Percentiles rank a stretch among this genome's conserved stretches.
These are phyloP conservation scores for Lupinus albus DNA, from an alignment of 306 rosid genomes.

Conservation along the genomic window DNA sequence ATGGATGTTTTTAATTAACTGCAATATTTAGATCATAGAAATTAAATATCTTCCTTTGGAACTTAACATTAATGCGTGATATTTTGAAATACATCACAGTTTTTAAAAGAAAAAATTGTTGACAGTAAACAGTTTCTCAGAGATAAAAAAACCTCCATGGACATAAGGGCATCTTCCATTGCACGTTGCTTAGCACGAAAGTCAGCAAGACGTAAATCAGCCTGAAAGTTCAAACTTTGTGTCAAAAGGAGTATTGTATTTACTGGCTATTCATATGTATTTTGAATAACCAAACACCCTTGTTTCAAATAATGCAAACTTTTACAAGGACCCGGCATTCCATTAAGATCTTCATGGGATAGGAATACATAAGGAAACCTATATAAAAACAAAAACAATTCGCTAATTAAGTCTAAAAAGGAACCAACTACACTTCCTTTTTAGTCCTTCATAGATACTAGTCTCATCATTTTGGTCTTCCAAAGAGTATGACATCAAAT, in stretches of 20 bases:
- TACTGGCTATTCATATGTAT: background rate
- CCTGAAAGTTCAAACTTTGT: constrained; percentile 57
- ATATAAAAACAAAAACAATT: constrained; percentile 14
- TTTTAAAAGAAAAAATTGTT: background rate
- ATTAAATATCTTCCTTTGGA: constrained; percentile 28
- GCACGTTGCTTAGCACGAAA: constrained; percentile 91
- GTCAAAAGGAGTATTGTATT: constrained; percentile 27
- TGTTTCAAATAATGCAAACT: constrained; percentile 2
- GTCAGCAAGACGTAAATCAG: constrained; percentile 90
- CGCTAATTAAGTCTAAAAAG: constrained; percentile 10
- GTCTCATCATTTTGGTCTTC: background rate
- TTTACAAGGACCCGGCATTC: background rate
- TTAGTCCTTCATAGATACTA: background rate
- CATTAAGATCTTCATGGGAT: constrained; percentile 30
- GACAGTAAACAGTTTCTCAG: constrained; percentile 10
- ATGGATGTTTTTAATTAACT: constrained; percentile 80
- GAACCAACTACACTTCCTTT: background rate
- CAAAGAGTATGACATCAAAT: no score
- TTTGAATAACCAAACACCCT: constrained; percentile 21
- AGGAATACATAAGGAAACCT: constrained; percentile 28
- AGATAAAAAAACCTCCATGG: constrained; percentile 72
- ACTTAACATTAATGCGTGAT: constrained; percentile 10
- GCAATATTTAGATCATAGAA: constrained; percentile 43
- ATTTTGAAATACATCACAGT: constrained; percentile 7
- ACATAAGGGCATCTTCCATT: constrained; percentile 90